Base-by-base conservation (phyloP, 179 eudicot species). In the Sideroxylon spinosum region DNA sequence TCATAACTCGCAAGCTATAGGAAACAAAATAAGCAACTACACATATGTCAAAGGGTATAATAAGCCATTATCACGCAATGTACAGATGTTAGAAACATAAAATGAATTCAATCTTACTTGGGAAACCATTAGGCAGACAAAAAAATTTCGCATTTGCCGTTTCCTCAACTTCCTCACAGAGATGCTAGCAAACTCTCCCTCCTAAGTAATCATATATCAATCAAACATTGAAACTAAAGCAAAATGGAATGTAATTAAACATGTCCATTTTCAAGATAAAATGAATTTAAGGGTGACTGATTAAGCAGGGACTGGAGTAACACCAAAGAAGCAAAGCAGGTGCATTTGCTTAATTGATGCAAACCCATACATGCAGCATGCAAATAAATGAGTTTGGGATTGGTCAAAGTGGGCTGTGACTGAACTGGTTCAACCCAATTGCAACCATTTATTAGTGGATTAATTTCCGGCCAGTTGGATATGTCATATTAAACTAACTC, bases 71-170 rank as follows among this genome's bases (percentile, higher is more conserved):
- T 9, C 49, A 16, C 13, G 63, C 10, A 14, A 60, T 49, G 64
- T 26, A 61, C 6, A 71, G 16, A 62, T 46, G 61, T 25, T 52
- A 78, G 62, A 49, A 48, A 61, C 14, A 4, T 55, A 71, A 20
- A 55, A 76, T 71, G 65, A 72, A 28, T 25, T 22, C 28, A 66
- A 78, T 20, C 87, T 81, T 87, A 95, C 99, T 83, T 95, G 99
- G 68, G 99, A 95, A 82, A 95, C 97, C 95, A 95, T 87, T 81
- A 95, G 95, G 82, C 95, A 90, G 60, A 93, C 81, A 74, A 91
- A 85, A 76, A 93, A 91, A 80, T 95, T 95, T 48, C 92, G 85
- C 95, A 93, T 95, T 82, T 95, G 99, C 73, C 99, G 91, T 84
- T 81, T 86, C 82, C 99, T 88, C 86, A 95, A 78, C 81, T 86